Base-by-base conservation (phyloP, 805 yeast species). In the Pichia nanzhaoensis region DNA sequence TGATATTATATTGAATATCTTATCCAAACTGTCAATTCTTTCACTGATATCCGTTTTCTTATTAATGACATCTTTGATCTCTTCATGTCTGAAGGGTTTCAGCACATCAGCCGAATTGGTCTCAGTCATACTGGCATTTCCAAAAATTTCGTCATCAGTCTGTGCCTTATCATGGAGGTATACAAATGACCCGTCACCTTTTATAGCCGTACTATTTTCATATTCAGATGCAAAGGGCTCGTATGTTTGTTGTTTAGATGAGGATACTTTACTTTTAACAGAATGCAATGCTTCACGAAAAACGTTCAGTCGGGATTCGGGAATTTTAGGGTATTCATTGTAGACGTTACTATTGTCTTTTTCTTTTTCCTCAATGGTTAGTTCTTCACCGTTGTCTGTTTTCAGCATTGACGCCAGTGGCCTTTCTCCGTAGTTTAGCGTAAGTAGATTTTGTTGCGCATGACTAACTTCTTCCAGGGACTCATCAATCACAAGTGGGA, bases 1-100 rank as follows among this genome's bases (percentile, higher is more conserved):
- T 0, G 93, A 82, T 5, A 91, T 63, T 2, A 84, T 70, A 50
- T 83, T 82, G 59, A 87, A 89, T 2, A 91, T 74, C 33, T 75
- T 77, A 2, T 77, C 78, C 30, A 88, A 60, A 0, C 79, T 70
- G 38, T 73, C 71, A 19, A 61, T 65, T 21, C 64, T 54, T 40
- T 63, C 70, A 21, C 65, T 64, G 49, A 62, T 61, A 48, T 69
- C 52, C 16, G 48, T 49, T 31, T 54, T 51, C 47, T 49, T 64
- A 34, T 45, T 42, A 31, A 43, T 54, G 35, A 46, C 49, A 10
- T 51, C 49, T 16, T 35, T 44, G 12, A 36, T 12, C 41, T 38
- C 32, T 37, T 32, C 41, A 52, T 52, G 39, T 53, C 52, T 32
- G 12, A 37, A 35, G 2, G 47, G 38, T 39, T 35, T 41, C 4